Conservation (phyloP, 306 rosid genomes). For the Macrotyloma uniflorum region DNA sequence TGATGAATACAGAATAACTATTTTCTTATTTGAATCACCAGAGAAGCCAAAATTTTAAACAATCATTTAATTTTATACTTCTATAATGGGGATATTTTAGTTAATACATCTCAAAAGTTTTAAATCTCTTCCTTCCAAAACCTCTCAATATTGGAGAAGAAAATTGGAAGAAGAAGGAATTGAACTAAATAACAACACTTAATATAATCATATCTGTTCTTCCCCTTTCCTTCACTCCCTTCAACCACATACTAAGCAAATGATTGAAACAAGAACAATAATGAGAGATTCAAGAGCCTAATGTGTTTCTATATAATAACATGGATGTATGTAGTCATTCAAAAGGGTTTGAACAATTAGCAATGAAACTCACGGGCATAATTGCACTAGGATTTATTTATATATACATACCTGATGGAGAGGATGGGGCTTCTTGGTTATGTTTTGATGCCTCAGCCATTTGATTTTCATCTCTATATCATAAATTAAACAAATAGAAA, state of each 20-base stretch:
- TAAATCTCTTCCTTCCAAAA: neutral
- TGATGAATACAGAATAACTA: no score
- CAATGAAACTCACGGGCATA: neutral
- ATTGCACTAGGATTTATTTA: neutral
- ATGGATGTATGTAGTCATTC: neutral
- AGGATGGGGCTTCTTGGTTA: slow-evolving; percentile 35
- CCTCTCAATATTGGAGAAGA: neutral
- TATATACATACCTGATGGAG: slow-evolving; percentile 51
- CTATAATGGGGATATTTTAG: neutral
- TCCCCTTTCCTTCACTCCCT: neutral
- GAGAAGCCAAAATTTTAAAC: no score
- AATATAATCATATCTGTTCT: neutral
- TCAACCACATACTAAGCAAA: slow-evolving; percentile 4
- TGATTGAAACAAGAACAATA: neutral
- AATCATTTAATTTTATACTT: no score
- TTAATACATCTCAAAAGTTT: neutral
- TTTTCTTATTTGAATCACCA: no score
- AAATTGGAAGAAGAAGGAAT: neutral
- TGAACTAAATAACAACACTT: neutral
- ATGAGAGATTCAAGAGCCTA: neutral
- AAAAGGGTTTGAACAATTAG: neutral
- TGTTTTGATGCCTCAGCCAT: slow-evolving; percentile 33
- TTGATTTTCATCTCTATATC: slow-evolving; percentile 38
- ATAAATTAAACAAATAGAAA: slow-evolving; percentile 24
- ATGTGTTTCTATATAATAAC: neutral